These are phyloP conservation scores for Lactarius tabidus DNA, from an alignment of 768 basidiomycete genomes.

Conservation along the genomic window DNA sequence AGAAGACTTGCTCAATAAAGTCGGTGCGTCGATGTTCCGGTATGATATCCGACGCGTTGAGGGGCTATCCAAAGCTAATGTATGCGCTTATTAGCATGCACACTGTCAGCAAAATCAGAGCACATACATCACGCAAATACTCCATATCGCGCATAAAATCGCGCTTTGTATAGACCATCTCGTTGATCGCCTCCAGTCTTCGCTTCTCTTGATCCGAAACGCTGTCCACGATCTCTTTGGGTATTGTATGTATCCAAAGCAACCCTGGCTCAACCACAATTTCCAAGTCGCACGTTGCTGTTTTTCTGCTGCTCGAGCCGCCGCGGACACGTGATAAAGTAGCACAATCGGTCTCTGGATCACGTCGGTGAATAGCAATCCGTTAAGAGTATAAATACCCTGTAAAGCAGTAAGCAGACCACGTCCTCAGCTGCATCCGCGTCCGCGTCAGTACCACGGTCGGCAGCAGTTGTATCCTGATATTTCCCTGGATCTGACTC, in stretches of 20 bases:
- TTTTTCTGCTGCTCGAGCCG: slow-evolving; percentile 94
- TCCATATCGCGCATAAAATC: slow-evolving; percentile 99
- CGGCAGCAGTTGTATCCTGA: too few species aligned
- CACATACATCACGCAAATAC: slow-evolving; percentile 82
- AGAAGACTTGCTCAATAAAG: slow-evolving; percentile 80
- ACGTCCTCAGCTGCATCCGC: too few species aligned
- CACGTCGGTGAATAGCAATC: slow-evolving; percentile 99
- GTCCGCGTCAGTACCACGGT: too few species aligned
- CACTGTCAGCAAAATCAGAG: slow-evolving; percentile 9
- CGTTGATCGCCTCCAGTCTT: slow-evolving; percentile 97
- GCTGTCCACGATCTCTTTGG: slow-evolving; percentile 88
- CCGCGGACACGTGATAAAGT: slow-evolving; percentile 94
- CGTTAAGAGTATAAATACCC: slow-evolving; percentile 93
- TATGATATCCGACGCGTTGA: slow-evolving; percentile 69
- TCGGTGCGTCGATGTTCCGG: slow-evolving; percentile 70
- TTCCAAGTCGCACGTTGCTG: slow-evolving; percentile 78
- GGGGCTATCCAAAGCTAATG: slow-evolving; percentile 84
- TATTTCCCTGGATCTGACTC: too few species aligned
- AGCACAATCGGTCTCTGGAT: slow-evolving; percentile 87
- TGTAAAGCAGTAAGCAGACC: slow-evolving; percentile 78
- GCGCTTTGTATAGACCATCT: slow-evolving; percentile 90
- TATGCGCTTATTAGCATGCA: too few species aligned
- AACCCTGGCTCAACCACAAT: slow-evolving; percentile 74
- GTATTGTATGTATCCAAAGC: slow-evolving; percentile 95
- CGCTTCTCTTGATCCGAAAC: too few species aligned